These are phyloP conservation scores for Fusarium floridanum DNA, from an alignment of 2,329 filamentous ascomycete species.

Conservation along the genomic window DNA sequence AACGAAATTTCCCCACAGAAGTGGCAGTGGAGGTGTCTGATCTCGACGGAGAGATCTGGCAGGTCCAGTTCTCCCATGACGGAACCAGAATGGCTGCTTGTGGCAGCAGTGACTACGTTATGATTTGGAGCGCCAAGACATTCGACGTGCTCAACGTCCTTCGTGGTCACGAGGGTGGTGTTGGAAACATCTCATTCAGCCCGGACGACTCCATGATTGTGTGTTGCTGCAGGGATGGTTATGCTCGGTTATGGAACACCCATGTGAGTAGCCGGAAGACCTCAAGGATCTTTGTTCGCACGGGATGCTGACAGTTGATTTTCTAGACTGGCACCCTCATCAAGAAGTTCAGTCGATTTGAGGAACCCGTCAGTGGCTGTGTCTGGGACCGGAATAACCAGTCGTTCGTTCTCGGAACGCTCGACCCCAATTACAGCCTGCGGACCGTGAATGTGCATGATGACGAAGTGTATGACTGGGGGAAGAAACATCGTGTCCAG, in stretches of 20 bases:
- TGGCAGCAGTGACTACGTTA: conserved; percentile 78
- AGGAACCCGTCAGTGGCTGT: conserved; percentile 88
- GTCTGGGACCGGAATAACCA: conserved; percentile 87
- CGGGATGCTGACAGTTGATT: conserved; percentile 33
- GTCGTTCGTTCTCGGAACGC: conserved; percentile 82
- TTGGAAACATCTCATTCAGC: conserved; percentile 90
- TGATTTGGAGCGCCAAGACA: conserved; percentile 83
- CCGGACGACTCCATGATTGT: conserved; percentile 90
- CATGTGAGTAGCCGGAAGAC: conserved; percentile 62
- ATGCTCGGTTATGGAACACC: conserved; percentile 81
- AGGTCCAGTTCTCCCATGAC: conserved; percentile 89
- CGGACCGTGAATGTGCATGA: conserved; percentile 78
- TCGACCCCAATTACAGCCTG: conserved; percentile 76
- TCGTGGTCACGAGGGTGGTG: conserved; percentile 74
- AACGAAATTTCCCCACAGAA: conserved; percentile 81
- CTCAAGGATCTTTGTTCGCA: not conserved
- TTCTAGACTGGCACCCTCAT: conserved; percentile 72
- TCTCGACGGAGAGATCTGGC: conserved; percentile 90
- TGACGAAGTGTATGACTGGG: conserved; percentile 74
- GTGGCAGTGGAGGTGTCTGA: conserved; percentile 77
- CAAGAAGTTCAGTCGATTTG: conserved; percentile 75
- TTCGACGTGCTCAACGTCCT: conserved; percentile 76
- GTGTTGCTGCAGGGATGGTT: conserved; percentile 82
- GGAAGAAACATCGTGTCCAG: conserved; percentile 79
- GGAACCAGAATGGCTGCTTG: conserved; percentile 86